phyloP scores from a whole-genome alignment of 2,329 filamentous ascomycete species.

The Westerdykella sp. region DNA sequence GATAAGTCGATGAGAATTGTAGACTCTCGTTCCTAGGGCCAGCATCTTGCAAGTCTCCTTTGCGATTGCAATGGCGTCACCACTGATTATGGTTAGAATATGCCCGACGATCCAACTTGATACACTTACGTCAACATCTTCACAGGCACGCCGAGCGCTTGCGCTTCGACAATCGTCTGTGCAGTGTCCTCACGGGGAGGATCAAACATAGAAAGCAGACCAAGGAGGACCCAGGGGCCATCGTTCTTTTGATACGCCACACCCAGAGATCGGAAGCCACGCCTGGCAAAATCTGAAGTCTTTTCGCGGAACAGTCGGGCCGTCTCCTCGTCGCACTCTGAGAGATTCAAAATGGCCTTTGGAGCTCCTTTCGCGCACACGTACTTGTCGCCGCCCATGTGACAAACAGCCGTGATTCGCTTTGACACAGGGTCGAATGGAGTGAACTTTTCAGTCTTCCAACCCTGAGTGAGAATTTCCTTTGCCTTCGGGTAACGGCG shows the following conservation, averaged over 20 bases:
- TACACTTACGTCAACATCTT: constrained; percentile 62
- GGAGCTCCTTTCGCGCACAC: constrained; percentile 72
- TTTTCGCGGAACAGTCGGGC: constrained; percentile 64
- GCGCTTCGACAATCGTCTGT: constrained; percentile 70
- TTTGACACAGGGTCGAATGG: constrained; percentile 75
- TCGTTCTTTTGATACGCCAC: constrained; percentile 73
- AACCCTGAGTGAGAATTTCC: constrained; percentile 68
- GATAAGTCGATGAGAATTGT: constrained; percentile 72
- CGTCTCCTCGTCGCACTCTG: constrained; percentile 60
- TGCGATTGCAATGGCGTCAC: constrained; percentile 72
- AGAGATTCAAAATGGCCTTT: constrained; percentile 65
- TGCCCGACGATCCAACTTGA: too few relatives aligned
- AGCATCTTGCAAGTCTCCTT: constrained; percentile 81
- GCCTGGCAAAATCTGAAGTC: constrained; percentile 67
- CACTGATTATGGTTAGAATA: constrained; percentile 28
- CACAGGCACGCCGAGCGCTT: constrained; percentile 68
- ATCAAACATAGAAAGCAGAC: constrained; percentile 75
- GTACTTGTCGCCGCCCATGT: constrained; percentile 63
- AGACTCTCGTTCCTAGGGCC: constrained; percentile 71
- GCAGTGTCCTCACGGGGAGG: constrained; percentile 73
- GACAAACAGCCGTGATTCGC: constrained; percentile 66
- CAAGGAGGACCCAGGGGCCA: constrained; percentile 65
- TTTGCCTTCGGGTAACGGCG: constrained; percentile 71
- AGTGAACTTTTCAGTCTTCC: constrained; percentile 71
- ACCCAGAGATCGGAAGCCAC: constrained; percentile 75